Evolutionary conservation across 179 eudicot genomes (phyloP).

Genomic region (Beta lomatogona): DNA sequence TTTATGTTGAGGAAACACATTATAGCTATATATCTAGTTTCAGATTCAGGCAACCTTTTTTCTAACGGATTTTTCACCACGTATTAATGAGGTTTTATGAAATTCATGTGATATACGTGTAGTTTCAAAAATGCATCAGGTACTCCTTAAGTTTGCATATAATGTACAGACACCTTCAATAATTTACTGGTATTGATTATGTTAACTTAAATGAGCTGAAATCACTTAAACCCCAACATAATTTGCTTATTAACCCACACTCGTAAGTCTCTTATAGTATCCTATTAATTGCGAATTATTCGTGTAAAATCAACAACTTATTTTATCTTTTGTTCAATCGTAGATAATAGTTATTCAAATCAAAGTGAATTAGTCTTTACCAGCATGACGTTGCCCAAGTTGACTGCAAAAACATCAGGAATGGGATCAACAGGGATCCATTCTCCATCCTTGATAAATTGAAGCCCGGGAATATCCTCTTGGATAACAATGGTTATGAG

Average conservation of each 20-base stretch:
- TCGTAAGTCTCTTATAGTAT: background rate
- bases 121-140: no score
- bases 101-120: no score
- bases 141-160: no score
- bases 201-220: background rate
- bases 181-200: no score
- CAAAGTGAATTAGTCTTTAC: constrained; percentile 1
- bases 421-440: constrained; percentile 20
- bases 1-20: no score
- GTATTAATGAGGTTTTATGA: no score
- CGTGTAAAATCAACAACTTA: background rate
- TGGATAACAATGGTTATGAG: constrained; percentile 21
- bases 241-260: background rate
- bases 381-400: constrained; percentile 25
- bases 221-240: no score
- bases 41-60: no score
- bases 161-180: no score
- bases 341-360: background rate
- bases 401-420: constrained; percentile 11
- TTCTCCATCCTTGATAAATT: constrained; percentile 11
- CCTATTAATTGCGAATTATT: background rate
- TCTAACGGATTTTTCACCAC: no score
- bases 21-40: no score
- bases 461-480: constrained; percentile 20
- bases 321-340: background rate